Percentiles rank a stretch among this genome's conserved stretches.
phyloP scores from a whole-genome alignment of 768 basidiomycete genomes.

The Tylopilus rubrobrunneus region DNA sequence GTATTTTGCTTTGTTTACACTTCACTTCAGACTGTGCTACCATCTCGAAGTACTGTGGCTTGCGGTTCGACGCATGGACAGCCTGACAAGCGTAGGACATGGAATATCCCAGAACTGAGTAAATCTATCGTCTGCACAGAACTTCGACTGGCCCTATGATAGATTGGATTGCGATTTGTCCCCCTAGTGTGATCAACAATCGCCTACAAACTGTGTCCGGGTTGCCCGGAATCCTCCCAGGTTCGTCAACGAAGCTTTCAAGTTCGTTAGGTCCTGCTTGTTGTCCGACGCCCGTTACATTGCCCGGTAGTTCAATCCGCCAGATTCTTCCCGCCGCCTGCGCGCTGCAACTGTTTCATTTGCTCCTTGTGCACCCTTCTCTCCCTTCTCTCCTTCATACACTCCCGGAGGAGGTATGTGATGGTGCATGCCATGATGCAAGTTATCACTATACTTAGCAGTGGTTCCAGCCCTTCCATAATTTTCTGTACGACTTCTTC shows the following conservation, averaged over 20 bases:
- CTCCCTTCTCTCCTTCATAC: conserved; percentile 20
- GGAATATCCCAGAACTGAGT: too few species aligned
- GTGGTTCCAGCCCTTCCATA: conserved; percentile 13
- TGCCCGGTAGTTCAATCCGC: conserved; percentile 1
- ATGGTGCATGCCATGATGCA: conserved; percentile 15
- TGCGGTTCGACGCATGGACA: too few species aligned
- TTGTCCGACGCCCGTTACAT: background rate
- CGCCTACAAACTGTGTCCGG: too few species aligned
- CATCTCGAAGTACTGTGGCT: too few species aligned
- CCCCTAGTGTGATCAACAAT: too few species aligned
- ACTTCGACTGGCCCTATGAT: too few species aligned
- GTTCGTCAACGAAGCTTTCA: too few species aligned
- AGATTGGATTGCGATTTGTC: too few species aligned
- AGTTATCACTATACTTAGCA: conserved; percentile 7
- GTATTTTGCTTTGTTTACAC: conserved; percentile 10
- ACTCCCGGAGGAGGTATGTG: conserved; percentile 15
- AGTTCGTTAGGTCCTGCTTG: background rate
- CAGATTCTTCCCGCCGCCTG: background rate
- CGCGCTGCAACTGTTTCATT: conserved; percentile 5
- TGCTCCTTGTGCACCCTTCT: conserved; percentile 14
- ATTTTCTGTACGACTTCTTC: conserved; percentile 5
- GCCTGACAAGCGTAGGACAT: too few species aligned
- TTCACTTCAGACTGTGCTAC: background rate
- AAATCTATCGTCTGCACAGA: too few species aligned
- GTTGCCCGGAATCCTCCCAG: too few species aligned